Conservation (phyloP, 1,284 basidiomycete species). For the Stygiomarasmius scandens region DNA sequence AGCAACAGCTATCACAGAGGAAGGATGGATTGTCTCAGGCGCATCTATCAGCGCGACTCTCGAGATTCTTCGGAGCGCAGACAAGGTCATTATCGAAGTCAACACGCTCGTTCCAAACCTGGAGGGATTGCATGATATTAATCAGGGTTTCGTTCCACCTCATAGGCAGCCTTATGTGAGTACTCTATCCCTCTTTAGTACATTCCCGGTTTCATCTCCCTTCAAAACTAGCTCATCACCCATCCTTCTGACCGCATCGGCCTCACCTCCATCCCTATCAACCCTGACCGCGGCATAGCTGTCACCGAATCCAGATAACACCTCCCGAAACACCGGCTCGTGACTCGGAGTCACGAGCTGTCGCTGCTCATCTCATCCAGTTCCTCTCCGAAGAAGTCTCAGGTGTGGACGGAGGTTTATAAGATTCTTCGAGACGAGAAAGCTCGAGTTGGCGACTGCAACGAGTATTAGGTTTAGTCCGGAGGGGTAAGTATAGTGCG, state of each 20-base stretch:
- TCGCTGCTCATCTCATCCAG: constrained; percentile 51
- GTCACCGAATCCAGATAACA: constrained; percentile 57
- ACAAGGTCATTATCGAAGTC: constrained; percentile 57
- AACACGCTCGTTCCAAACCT: too few species aligned
- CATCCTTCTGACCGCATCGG: too few species aligned
- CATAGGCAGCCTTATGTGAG: constrained; percentile 50
- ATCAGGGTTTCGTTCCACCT: constrained; percentile 47
- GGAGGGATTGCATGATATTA: constrained; percentile 54
- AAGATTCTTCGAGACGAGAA: constrained; percentile 50
- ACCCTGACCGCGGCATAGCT: constrained; percentile 51
- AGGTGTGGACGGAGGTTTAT: constrained; percentile 58
- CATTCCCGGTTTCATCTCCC: too few species aligned
- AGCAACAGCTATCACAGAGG: constrained; percentile 53
- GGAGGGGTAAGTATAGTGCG: constrained; percentile 37
- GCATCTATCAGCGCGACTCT: constrained; percentile 55
- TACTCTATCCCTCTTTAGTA: too few species aligned
- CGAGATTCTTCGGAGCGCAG: constrained; percentile 51
- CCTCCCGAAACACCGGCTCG: constrained; percentile 46
- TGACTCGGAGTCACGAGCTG: constrained; percentile 36
- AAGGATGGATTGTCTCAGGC: constrained; percentile 51
- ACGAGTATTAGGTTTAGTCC: constrained; percentile 54
- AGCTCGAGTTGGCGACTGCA: constrained; percentile 52
- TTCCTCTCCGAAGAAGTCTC: constrained; percentile 48
- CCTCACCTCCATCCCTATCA: too few species aligned
- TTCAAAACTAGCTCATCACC: too few species aligned